Evolutionary conservation across 768 basidiomycete genomes (phyloP), one percentile per base, ranked within the genome.

Genomic region (Tylopilus rubrobrunneus): DNA sequence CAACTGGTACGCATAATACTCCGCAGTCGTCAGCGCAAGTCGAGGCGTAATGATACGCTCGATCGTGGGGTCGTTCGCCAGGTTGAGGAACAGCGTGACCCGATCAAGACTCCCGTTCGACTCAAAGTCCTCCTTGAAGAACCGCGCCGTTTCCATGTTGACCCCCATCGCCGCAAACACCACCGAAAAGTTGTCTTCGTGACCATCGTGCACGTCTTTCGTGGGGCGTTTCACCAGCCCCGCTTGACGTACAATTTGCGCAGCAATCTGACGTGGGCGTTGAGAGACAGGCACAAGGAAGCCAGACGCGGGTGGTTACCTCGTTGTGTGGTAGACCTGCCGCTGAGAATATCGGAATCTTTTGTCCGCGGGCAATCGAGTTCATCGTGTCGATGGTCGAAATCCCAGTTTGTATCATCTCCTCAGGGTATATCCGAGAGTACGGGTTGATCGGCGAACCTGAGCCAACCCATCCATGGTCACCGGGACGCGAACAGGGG

Each of bases 111-210:
- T 90, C 50, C 97, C 97, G 69, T 97, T 98, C 65, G 97, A 96
- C 73, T 98, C 95, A 70, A 98, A 98, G 77, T 99, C 97, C 70
- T 95, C 91, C 73, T 96, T 95, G 89, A 99, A 99, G 81, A 97
- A 99, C 49, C 96, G 86, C 45, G 97, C 97, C 7, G 97, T 98
- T 73, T 99, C 97, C 94, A 97, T 97, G 78, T 99, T 99, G 55
- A 96, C 97, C 82, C 97, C 97, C 97, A 99, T 98, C 39, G 97
- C 97, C 52, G 95, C 97, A 70, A 98, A 99, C 45, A 98, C 97
- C 66, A 99, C 95, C 45, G 93, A 96, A 81, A 99, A 99, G 74
- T 99, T 99, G 76, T 99, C 96, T 78, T 97, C 96, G 74, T 98
- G 96, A 52, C 94, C 96, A 67, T 99, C 97, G 66, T 95, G 95